These are phyloP conservation scores for Alternaria sp. DNA, from an alignment of 2,329 filamentous ascomycete genomes.

Conservation along the genomic window DNA sequence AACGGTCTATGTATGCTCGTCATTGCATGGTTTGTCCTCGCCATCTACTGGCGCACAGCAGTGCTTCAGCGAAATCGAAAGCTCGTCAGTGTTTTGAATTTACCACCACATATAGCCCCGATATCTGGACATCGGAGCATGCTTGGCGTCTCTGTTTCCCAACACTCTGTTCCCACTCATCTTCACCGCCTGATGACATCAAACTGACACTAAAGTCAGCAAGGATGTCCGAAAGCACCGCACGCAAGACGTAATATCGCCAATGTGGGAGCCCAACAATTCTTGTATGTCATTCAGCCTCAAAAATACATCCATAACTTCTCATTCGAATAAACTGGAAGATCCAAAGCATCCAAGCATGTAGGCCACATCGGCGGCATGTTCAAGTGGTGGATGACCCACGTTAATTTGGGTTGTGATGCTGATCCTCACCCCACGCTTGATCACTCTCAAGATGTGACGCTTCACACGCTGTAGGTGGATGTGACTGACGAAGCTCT, in stretches of 20 bases:
- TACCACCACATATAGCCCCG: neutral
- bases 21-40: neutral
- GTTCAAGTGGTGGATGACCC: constrained; percentile 1
- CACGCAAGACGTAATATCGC: neutral
- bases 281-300: neutral
- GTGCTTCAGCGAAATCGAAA: neutral
- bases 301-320: neutral
- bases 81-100: neutral
- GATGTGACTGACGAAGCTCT: neutral
- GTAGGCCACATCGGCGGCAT: neutral
- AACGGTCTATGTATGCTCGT: too few species aligned
- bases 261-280: neutral
- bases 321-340: neutral
- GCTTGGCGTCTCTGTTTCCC: neutral
- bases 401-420: neutral
- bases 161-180: neutral
- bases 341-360: neutral
- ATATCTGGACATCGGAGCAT: neutral
- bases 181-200: constrained; percentile 2
- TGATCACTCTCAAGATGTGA: neutral
- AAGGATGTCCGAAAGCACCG: neutral
- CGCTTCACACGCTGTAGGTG: neutral
- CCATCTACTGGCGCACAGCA: neutral
- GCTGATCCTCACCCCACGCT: neutral
- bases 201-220: neutral